These are phyloP conservation scores for Bolboschoenus planiculmis DNA, from an alignment of 176 grass and related monocot species.

Conservation along the genomic window DNA sequence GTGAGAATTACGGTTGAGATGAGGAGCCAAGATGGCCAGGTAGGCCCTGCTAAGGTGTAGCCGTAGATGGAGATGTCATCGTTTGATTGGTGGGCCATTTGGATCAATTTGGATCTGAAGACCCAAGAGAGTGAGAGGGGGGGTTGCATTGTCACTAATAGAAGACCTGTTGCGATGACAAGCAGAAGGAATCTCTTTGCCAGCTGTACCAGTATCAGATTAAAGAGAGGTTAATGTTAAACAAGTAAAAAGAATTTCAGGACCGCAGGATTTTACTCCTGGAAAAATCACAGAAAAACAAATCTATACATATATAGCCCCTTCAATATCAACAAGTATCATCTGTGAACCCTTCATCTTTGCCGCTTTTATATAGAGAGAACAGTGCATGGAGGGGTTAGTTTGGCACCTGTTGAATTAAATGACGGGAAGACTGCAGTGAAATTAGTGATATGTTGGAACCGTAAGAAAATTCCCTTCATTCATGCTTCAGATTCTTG, in stretches of 20 bases:
- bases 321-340: not conserved
- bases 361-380: not conserved
- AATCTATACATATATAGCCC: not conserved
- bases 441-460: not conserved
- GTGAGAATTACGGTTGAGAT: constrained; percentile 82
- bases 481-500: not conserved
- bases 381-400: not conserved
- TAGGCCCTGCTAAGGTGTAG: constrained; percentile 58
- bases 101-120: constrained; percentile 79
- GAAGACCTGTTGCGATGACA: constrained; percentile 66
- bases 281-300: not conserved
- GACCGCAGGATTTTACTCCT: not conserved
- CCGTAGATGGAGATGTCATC: constrained; percentile 96
- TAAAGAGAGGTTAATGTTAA: not conserved
- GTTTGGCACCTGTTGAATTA: not conserved
- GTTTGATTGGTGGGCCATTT: constrained; percentile 62
- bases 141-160: constrained; percentile 88
- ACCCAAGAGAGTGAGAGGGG: constrained; percentile 76
- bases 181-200: constrained; percentile 79
- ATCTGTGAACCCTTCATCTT: not conserved
- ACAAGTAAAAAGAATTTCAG: not conserved
- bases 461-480: not conserved
- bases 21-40: constrained; percentile 95
- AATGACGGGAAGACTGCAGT: not conserved
- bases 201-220: constrained; percentile 44